Evolutionary conservation across 2,329 filamentous ascomycete species (phyloP).

Genomic region (Chalaropsis ovoidea): DNA sequence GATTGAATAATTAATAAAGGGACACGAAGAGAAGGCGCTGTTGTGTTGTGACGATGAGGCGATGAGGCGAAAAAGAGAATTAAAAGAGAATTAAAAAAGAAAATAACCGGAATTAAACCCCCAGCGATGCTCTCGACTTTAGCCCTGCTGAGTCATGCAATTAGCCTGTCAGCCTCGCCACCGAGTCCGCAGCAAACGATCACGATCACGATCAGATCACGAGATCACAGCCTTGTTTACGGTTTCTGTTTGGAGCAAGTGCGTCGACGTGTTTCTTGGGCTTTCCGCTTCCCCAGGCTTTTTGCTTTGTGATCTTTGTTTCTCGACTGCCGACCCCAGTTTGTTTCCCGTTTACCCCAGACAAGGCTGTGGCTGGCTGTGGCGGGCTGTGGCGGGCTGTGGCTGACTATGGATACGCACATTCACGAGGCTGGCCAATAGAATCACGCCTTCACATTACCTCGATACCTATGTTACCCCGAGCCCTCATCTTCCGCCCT

Average conservation of each 20-base stretch:
- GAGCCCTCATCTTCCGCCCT: too few species aligned
- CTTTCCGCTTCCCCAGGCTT: not conserved
- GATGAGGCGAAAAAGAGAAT: not conserved
- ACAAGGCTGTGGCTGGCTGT: too few species aligned
- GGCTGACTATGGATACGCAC: too few species aligned
- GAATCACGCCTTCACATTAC: too few species aligned
- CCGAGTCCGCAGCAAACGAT: not conserved
- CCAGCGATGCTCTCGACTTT: not conserved
- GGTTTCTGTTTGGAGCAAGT: not conserved
- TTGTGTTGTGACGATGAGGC: not conserved
- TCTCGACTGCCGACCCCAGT: too few species aligned
- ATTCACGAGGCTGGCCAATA: too few species aligned
- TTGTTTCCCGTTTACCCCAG: too few species aligned
- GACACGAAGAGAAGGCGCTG: not conserved
- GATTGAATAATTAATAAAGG: not conserved
- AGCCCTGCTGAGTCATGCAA: constrained; percentile 10
- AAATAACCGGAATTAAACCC: not conserved
- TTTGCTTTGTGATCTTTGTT: not conserved
- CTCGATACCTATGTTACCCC: too few species aligned
- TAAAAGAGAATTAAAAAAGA: not conserved
- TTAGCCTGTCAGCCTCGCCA: not conserved
- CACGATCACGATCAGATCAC: not conserved
- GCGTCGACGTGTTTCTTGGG: not conserved
- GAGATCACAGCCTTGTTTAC: not conserved
- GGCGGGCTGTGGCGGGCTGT: too few species aligned